Conservation (phyloP, 2,329 filamentous ascomycete genomes). For the Pestalotiopsis sp. region DNA sequence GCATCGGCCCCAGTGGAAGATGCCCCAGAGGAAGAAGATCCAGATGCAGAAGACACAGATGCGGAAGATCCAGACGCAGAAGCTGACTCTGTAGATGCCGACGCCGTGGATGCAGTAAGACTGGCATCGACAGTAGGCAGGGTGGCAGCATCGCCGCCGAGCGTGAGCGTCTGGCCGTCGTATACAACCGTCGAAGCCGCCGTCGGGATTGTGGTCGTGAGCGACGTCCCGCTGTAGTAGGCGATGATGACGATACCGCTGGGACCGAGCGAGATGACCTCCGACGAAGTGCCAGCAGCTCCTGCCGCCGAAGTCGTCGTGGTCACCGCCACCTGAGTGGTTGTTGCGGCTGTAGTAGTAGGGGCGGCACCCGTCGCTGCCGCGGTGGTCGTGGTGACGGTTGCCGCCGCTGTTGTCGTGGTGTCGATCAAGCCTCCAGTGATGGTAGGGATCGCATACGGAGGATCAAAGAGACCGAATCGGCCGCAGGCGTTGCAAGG, state of each 20-base stretch:
- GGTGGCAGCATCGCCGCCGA: conserved; percentile 13
- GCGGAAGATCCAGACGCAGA: background rate
- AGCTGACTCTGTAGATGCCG: no score
- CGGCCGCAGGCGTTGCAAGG: conserved; percentile 37
- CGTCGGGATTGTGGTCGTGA: conserved; percentile 15
- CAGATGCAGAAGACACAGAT: background rate
- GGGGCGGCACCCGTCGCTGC: conserved; percentile 17
- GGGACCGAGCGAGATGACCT: conserved; percentile 5
- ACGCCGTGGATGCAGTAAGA: background rate
- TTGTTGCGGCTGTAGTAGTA: conserved; percentile 10
- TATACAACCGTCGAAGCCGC: conserved; percentile 9
- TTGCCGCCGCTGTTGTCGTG: conserved; percentile 18
- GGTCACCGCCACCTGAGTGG: background rate
- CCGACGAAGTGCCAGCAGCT: background rate
- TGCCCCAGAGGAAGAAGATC: background rate
- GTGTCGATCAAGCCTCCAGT: conserved; percentile 28
- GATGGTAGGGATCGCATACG: conserved; percentile 39
- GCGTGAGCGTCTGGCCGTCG: background rate
- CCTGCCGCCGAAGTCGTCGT: background rate
- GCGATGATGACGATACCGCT: conserved; percentile 15
- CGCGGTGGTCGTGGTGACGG: conserved; percentile 19
- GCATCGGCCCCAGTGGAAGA: background rate
- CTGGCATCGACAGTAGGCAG: conserved; percentile 10
- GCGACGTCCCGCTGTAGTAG: conserved; percentile 15
- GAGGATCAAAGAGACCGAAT: conserved; percentile 42